A percentile compares a stretch with the other conserved stretches of the same genome.
Conservation (phyloP, 345 rosid genomes). For the Excoecaria agallocha region DNA sequence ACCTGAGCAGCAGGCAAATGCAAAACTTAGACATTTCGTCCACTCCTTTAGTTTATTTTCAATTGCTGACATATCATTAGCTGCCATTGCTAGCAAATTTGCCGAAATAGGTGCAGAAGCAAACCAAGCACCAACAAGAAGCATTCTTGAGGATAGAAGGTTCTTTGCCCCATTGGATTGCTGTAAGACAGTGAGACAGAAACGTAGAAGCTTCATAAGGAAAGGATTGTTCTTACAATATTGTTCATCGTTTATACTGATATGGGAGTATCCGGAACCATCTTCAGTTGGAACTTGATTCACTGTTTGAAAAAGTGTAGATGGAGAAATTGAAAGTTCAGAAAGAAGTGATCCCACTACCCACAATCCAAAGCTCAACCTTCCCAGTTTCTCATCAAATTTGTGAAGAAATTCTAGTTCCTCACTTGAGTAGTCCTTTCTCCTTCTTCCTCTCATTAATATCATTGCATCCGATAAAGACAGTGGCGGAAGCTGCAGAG, state of each 20-base stretch:
- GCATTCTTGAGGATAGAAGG: slow-evolving; percentile 67
- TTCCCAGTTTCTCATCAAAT: slow-evolving; percentile 68
- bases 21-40: slow-evolving; percentile 51
- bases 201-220: slow-evolving; percentile 53
- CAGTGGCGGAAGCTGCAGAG: slow-evolving; percentile 54
- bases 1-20: slow-evolving; percentile 59
- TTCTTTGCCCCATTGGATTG: slow-evolving; percentile 61
- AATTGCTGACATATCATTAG: slow-evolving; percentile 56
- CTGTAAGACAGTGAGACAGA: slow-evolving; percentile 58
- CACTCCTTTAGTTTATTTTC: slow-evolving; percentile 57
- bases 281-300: slow-evolving; percentile 59
- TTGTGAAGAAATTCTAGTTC: slow-evolving; percentile 63
- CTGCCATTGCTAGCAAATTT: slow-evolving; percentile 58
- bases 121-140: slow-evolving; percentile 85
- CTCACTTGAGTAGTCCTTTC: slow-evolving; percentile 53
- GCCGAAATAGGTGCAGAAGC: slow-evolving; percentile 69
- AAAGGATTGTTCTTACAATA: slow-evolving; percentile 71
- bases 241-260: slow-evolving; percentile 52
- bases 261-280: slow-evolving; percentile 37
- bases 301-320: slow-evolving; percentile 70
- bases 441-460: slow-evolving; percentile 58
- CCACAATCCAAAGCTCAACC: slow-evolving; percentile 75
- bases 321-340: slow-evolving; percentile 66
- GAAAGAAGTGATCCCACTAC: slow-evolving; percentile 72
- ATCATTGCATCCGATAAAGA: slow-evolving; percentile 66